phyloP scores from a whole-genome alignment of 164 flowering plant genomes.

The Annona cherimola region DNA sequence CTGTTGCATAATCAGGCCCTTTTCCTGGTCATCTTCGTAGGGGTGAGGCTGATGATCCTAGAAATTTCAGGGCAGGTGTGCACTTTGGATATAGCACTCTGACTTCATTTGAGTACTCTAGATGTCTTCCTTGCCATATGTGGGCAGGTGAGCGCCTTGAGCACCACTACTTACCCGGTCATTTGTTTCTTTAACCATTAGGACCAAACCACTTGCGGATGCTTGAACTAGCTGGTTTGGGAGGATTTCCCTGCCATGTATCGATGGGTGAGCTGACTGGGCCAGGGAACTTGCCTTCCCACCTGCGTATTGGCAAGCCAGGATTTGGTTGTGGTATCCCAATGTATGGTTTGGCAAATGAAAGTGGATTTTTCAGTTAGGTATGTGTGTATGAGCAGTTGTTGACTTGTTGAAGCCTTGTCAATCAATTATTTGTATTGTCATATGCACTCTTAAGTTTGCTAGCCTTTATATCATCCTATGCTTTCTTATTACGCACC shows the following conservation, averaged over 20 bases:
- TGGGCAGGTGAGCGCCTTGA: constrained; percentile 45
- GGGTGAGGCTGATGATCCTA: constrained; percentile 53
- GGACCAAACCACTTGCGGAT: constrained; percentile 7
- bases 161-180: constrained; percentile 31
- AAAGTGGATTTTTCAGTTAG: constrained; percentile 35
- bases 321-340: constrained; percentile 56
- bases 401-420: too few relatives aligned
- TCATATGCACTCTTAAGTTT: too few relatives aligned
- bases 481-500: background rate
- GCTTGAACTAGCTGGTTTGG: constrained; percentile 8
- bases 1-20: constrained; percentile 5
- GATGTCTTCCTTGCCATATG: too few relatives aligned
- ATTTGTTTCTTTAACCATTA: constrained; percentile 18
- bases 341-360: constrained; percentile 41
- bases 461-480: too few relatives aligned
- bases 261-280: constrained; percentile 17
- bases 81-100: constrained; percentile 17
- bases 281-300: constrained; percentile 36
- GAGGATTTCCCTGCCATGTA: constrained; percentile 13
- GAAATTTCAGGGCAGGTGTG: constrained; percentile 33
- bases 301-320: constrained; percentile 41
- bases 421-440: too few relatives aligned
- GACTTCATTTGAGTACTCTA: constrained; percentile 25
- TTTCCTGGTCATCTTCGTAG: constrained; percentile 39
- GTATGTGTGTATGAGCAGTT: too few relatives aligned